Conservation (phyloP, 257 asterid genomes). For the Nyctanthes arbortristis region DNA sequence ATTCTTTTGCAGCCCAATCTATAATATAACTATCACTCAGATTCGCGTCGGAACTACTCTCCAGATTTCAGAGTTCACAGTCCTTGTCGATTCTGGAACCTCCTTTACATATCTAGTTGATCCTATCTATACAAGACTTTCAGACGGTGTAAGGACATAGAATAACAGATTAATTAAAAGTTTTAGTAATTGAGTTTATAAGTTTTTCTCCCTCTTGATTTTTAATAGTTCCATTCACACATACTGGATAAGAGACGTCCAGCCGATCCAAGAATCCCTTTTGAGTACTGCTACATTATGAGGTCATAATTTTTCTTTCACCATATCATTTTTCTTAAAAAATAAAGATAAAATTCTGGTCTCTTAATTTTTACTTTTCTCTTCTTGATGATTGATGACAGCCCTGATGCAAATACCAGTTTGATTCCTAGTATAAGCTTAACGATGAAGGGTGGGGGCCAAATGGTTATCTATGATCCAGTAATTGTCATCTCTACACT, state of each 20-base stretch:
- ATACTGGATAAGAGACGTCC: constrained; percentile 49
- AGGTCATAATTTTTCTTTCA: constrained; percentile 48
- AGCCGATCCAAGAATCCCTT: constrained; percentile 75
- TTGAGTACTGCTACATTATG: constrained; percentile 75
- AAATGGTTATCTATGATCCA: constrained; percentile 63
- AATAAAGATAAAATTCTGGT: too few species aligned
- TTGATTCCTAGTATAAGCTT: constrained; percentile 73
- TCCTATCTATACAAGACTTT: constrained; percentile 55
- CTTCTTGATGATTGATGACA: constrained; percentile 31
- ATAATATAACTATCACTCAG: constrained; percentile 57
- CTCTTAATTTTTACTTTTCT: constrained; percentile 4
- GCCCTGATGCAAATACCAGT: constrained; percentile 64
- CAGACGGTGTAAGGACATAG: constrained; percentile 57
- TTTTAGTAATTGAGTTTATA: constrained; percentile 19
- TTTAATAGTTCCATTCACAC: constrained; percentile 61
- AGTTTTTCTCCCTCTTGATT: neutral
- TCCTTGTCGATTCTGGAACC: constrained; percentile 86
- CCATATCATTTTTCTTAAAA: neutral
- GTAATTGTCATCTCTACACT: constrained; percentile 62
- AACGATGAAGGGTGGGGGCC: constrained; percentile 78
- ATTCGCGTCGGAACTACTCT: constrained; percentile 62
- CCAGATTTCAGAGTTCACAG: constrained; percentile 54
- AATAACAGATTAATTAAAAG: neutral
- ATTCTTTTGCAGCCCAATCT: constrained; percentile 62
- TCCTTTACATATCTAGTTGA: constrained; percentile 81